Conservation (phyloP, 306 rosid species). For the Malus orientalis region DNA sequence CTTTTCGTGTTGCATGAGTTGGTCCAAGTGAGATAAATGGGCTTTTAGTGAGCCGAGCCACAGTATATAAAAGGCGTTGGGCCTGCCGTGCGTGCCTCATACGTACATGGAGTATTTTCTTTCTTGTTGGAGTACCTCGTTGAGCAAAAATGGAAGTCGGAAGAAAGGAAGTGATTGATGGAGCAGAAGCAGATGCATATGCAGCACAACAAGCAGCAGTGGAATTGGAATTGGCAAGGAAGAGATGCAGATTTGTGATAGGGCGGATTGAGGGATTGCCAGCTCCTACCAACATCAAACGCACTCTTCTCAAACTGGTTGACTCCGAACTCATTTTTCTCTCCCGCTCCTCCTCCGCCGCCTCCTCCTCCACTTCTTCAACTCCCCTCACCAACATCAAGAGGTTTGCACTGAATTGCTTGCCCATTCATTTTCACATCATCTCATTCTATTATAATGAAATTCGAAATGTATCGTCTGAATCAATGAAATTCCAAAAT, state of each 20-base stretch:
- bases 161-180: constrained; percentile 10
- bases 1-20: neutral
- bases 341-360: constrained; percentile 30
- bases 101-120: neutral
- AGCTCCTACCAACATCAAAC: constrained; percentile 44
- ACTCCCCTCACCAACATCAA: constrained; percentile 42
- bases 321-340: constrained; percentile 64
- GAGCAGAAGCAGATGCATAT: neutral
- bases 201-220: neutral
- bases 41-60: neutral
- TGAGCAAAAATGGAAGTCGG: no score
- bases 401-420: constrained; percentile 22
- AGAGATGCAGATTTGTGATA: constrained; percentile 62
- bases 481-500: no score
- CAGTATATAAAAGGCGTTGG: neutral
- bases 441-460: no score
- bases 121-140: no score
- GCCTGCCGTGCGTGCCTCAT: neutral
- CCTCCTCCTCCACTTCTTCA: constrained; percentile 29
- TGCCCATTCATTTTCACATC: neutral
- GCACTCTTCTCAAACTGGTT: constrained; percentile 68
- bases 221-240: constrained; percentile 54
- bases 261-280: constrained; percentile 39
- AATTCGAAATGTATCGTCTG: no score
- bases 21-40: neutral